Evolutionary conservation across 768 basidiomycete genomes (phyloP).

Genomic region (Leucogyrophana mollusca): DNA sequence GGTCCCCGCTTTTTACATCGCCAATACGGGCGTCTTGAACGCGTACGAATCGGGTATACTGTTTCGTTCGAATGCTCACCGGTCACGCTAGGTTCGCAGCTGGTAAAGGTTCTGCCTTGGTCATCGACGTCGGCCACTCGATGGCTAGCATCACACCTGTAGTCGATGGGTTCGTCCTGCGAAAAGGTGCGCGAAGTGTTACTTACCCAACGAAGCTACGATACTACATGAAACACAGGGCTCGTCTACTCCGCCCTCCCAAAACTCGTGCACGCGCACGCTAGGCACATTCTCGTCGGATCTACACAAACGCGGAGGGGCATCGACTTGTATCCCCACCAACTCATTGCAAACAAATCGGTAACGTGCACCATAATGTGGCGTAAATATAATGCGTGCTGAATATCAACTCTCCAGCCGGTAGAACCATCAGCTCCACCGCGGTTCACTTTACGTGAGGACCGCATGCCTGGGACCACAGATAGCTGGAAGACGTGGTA

Average conservation of each 20-base stretch:
- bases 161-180: constrained; percentile 94
- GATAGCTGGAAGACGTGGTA: constrained; percentile 81
- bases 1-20: constrained; percentile 94
- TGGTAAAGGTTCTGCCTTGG: constrained; percentile 95
- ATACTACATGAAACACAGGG: constrained; percentile 44
- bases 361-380: constrained; percentile 41
- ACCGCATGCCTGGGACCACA: constrained; percentile 70
- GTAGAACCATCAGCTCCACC: constrained; percentile 71
- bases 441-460: constrained; percentile 69
- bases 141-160: constrained; percentile 92
- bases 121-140: constrained; percentile 90
- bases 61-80: constrained; percentile 9
- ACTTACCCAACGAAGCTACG: background rate
- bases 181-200: constrained; percentile 64
- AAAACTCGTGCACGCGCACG: constrained; percentile 76
- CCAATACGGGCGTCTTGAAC: constrained; percentile 91
- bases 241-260: constrained; percentile 75
- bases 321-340: constrained; percentile 79
- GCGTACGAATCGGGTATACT: constrained; percentile 54
- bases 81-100: constrained; percentile 74
- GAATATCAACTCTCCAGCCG: constrained; percentile 40
- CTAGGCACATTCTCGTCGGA: constrained; percentile 61
- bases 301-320: constrained; percentile 49
- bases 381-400: background rate
- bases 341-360: constrained; percentile 81